Conservation (phyloP, 352 stramenopile genomes). For the Pythium utonaiense region DNA sequence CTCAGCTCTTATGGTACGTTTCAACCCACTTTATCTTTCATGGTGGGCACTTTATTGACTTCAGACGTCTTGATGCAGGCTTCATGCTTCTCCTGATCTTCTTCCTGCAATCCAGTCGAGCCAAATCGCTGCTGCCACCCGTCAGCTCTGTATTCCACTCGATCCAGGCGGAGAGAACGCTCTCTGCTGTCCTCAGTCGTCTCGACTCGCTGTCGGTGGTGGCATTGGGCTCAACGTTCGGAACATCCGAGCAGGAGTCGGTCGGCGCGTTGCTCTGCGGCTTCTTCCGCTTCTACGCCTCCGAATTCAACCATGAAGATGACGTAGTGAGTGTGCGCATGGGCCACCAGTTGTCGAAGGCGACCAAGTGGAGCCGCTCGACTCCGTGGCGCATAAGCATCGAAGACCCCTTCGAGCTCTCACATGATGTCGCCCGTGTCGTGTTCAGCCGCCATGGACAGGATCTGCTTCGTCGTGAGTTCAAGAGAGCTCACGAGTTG, state of each 20-base stretch:
- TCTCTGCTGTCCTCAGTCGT: conserved; percentile 79
- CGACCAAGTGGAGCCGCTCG: conserved; percentile 63
- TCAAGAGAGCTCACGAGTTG: conserved; percentile 55
- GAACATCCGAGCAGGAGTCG: conserved; percentile 70
- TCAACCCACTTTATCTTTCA: neutral
- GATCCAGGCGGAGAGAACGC: conserved; percentile 88
- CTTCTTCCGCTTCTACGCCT: conserved; percentile 97
- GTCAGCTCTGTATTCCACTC: conserved; percentile 46
- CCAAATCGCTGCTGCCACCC: conserved; percentile 45
- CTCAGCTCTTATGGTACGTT: conserved; percentile 93
- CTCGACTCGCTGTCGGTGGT: conserved; percentile 55
- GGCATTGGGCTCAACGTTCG: conserved; percentile 46
- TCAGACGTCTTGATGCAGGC: conserved; percentile 26
- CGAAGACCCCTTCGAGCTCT: conserved; percentile 84
- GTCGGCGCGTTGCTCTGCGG: conserved; percentile 90
- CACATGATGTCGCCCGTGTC: conserved; percentile 72
- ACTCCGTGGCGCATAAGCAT: conserved; percentile 80
- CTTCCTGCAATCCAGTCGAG: conserved; percentile 89
- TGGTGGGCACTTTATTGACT: no score
- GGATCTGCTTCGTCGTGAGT: conserved; percentile 54
- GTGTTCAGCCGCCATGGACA: conserved; percentile 74
- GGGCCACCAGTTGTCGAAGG: conserved; percentile 57
- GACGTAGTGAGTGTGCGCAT: conserved; percentile 92
- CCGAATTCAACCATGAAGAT: conserved; percentile 93
- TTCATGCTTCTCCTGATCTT: conserved; percentile 97